Evolutionary conservation across 2,329 filamentous ascomycete species (phyloP), one percentile per base, ranked within the genome.

Genomic region (Alternaria infectoria): DNA sequence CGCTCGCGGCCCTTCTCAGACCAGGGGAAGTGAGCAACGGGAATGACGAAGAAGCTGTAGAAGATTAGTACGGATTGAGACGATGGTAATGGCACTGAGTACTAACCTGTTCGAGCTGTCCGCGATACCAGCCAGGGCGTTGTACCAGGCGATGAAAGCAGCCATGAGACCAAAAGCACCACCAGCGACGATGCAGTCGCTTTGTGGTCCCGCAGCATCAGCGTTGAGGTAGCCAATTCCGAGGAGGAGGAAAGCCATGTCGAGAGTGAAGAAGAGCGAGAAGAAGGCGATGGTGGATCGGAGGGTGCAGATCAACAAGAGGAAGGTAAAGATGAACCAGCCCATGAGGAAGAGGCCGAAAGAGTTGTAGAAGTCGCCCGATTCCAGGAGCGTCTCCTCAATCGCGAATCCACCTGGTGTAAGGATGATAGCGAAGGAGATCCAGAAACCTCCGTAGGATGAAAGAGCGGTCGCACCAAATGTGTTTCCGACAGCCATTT

Each of bases 21-120:
- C 95, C 95, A 97, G 57, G 94, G 95, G 86, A 97, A 96, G 86
- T 97, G 93, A 74, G 91, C 90, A 67, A 97, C 93, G 55, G 94
- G 95, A 66, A 97, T 89, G 80, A 96, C 86, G 86, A 97, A 96
- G 89, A 97, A 97, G 85, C 93, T 96, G 19, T 52, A 11, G 11
- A 59, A 19, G 8, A 26, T 74, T 52, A 75, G 66, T 43, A 59
- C 11, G 15, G 46, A 30, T 6, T 30, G 7, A 9, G n/a, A 43
- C 4, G 10, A 19, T 6, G 17, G 6, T 28, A 13, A n/a, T 17
- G 19, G 11, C 19, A 17, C 17, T n/a, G 30, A 12, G 32, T 17
- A 74, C 76, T 66, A 51, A 81, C 80, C 80, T 84, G 80, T 87
- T 86, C 64, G 79, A 82, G 62, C 80, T 81, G 72, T 87, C 85